Evolutionary conservation across 805 yeast species (phyloP), one percentile per base, ranked within the genome.

Genomic region (Candida mattraensis): DNA sequence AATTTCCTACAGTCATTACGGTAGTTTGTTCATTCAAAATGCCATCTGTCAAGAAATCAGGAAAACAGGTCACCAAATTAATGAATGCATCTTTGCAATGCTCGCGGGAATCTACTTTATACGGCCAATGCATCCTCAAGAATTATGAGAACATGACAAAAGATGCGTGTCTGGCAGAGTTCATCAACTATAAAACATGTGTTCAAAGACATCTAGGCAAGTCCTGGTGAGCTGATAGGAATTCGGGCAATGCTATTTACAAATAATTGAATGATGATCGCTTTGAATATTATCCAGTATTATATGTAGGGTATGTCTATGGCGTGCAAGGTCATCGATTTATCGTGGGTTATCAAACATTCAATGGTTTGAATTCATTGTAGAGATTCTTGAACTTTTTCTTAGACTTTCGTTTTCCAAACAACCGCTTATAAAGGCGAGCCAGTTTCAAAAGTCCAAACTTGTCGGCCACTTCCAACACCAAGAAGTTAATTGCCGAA

Each of bases 71-170:
- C n/a, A 51, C 61, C 16, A 51, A 53, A 37, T 43, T 61, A 8
- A 53, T 61, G 61, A 46, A 46, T 16, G 60, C 62, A 5, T 44
- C 60, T 5, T 32, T 45, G 6, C 46, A 52, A 32, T 61, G 66
- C 35, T 30, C 60, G 0, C 42, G 42, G 18, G 56, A 51, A 13
- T 58, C 65, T 2, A 35, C 45, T 4, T 67, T 64, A 0, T 79
- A 79, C 47, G 84, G 83, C 6, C 66, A 72, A 45, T 79, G 85
- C 47, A 63, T 79, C 15, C 54, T 78, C 27, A 56, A 58, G 27
- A 63, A 68, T 32, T 77, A 78, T 54, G 66, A 71, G 39, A 71
- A 70, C 29, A 67, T 78, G 24, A 51, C 68, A 10, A 69, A 72
- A 39, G 76, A 74, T 42, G 66, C 70, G n/a, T 79, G 84, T 50